These are phyloP conservation scores for Cordyceps fumosorosea DNA, from an alignment of 2,329 filamentous ascomycete genomes.

Conservation along the genomic window DNA sequence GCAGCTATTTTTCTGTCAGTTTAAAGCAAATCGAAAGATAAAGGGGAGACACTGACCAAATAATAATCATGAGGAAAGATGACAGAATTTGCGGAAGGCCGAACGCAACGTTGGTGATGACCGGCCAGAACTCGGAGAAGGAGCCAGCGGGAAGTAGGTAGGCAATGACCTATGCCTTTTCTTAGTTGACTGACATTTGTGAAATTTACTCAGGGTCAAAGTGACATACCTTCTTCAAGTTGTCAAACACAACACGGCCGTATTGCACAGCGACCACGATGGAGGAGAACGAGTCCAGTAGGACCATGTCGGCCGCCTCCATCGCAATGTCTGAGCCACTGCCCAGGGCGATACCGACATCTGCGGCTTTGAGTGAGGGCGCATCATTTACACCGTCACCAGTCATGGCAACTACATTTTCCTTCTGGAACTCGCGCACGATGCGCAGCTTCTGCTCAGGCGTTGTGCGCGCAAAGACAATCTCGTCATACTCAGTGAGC, in stretches of 20 bases:
- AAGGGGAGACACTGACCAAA: conserved; percentile 37
- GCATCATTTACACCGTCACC: conserved; percentile 86
- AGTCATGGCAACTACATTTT: conserved; percentile 71
- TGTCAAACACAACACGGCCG: conserved; percentile 72
- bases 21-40: neutral
- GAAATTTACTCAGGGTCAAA: neutral
- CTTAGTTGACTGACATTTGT: neutral
- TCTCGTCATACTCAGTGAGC: conserved; percentile 59
- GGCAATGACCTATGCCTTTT: conserved; percentile 36
- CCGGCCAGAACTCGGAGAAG: conserved; percentile 72
- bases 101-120: conserved; percentile 66
- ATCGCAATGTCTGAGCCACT: conserved; percentile 79
- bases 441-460: conserved; percentile 76
- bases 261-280: conserved; percentile 67
- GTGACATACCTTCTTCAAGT: conserved; percentile 56
- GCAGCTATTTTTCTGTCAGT: conserved; percentile 38
- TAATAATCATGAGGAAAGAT: conserved; percentile 66
- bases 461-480: conserved; percentile 68
- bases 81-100: conserved; percentile 67
- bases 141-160: conserved; percentile 67
- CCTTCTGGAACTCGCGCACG: conserved; percentile 64
- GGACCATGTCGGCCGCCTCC: conserved; percentile 73
- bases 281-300: conserved; percentile 67
- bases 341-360: conserved; percentile 77
- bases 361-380: conserved; percentile 70